phyloP scores from a whole-genome alignment of 495 filamentous ascomycete species.

The Filosporella fistucella region DNA sequence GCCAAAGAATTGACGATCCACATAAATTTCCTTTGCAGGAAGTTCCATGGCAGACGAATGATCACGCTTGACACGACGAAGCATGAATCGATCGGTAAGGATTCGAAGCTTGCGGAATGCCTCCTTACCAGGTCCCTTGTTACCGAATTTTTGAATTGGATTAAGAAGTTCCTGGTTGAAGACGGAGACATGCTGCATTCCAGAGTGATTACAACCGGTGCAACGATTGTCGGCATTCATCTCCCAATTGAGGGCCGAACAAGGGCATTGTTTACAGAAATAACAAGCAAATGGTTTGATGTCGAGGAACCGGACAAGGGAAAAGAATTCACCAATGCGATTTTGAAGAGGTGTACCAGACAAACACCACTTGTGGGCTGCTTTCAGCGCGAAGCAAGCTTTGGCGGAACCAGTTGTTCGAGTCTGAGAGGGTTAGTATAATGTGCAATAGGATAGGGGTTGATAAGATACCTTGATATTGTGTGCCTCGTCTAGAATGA shows the following conservation, averaged over 20 bases:
- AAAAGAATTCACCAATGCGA: slow-evolving; percentile 96
- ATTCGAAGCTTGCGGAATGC: slow-evolving; percentile 79
- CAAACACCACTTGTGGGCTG: slow-evolving; percentile 88
- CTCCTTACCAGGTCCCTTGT: slow-evolving; percentile 47
- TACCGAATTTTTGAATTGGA: slow-evolving; percentile 58
- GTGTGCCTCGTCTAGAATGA: slow-evolving; percentile 95
- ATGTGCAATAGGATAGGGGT: slow-evolving; percentile 17
- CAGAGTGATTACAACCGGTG: slow-evolving; percentile 56
- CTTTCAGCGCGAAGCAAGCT: slow-evolving; percentile 85
- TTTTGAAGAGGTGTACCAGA: slow-evolving; percentile 95
- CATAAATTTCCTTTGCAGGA: slow-evolving; percentile 85
- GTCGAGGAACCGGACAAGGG: slow-evolving; percentile 84
- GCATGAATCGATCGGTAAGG: slow-evolving; percentile 87
- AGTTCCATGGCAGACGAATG: slow-evolving; percentile 91
- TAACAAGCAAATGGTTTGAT: slow-evolving; percentile 86
- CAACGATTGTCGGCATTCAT: slow-evolving; percentile 65
- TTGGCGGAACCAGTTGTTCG: slow-evolving; percentile 86
- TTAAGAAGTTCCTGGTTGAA: slow-evolving; percentile 96
- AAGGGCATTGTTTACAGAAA: slow-evolving; percentile 81
- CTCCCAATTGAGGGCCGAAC: slow-evolving; percentile 78
- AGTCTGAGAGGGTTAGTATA: slow-evolving; percentile 31
- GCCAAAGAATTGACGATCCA: slow-evolving; percentile 91
- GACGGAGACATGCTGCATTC: slow-evolving; percentile 84
- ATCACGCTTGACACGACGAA: slow-evolving; percentile 87
- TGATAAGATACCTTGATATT: slow-evolving; percentile 65